Evolutionary conservation across 768 basidiomycete species (phyloP).

Genomic region (Russula lepida): DNA sequence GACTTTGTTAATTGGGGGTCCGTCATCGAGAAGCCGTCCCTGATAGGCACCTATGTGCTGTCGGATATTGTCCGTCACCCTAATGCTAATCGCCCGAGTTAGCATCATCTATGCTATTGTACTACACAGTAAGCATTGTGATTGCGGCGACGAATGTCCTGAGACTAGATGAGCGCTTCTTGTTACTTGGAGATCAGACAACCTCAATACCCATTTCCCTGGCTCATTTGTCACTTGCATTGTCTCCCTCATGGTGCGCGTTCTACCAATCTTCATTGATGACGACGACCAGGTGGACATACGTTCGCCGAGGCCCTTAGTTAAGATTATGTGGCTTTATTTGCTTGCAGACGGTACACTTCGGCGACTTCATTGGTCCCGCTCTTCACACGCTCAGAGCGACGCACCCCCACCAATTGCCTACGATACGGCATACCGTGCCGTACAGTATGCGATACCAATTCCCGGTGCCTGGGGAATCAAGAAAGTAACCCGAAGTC

Average conservation of each 20-base stretch:
- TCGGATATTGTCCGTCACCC: neutral
- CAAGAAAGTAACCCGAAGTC: neutral
- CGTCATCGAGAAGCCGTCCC: neutral
- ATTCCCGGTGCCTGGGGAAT: neutral
- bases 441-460: neutral
- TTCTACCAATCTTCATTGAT: neutral
- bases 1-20: neutral
- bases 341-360: neutral
- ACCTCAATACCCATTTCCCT: neutral
- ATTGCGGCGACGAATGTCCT: neutral
- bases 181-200: neutral
- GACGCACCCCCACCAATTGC: neutral
- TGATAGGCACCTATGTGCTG: neutral
- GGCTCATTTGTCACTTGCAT: neutral
- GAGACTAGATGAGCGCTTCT: neutral
- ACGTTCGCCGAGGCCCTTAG: neutral
- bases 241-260: neutral
- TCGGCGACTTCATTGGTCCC: neutral
- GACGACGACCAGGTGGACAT: neutral
- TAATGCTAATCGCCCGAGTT: too few relatives aligned
- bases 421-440: neutral
- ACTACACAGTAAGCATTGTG: neutral
- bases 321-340: neutral
- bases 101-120: neutral
- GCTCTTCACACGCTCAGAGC: slow-evolving; percentile 4